Conservation (phyloP, 192 early-diverging fungal genomes). For the Linnemannia exigua region DNA sequence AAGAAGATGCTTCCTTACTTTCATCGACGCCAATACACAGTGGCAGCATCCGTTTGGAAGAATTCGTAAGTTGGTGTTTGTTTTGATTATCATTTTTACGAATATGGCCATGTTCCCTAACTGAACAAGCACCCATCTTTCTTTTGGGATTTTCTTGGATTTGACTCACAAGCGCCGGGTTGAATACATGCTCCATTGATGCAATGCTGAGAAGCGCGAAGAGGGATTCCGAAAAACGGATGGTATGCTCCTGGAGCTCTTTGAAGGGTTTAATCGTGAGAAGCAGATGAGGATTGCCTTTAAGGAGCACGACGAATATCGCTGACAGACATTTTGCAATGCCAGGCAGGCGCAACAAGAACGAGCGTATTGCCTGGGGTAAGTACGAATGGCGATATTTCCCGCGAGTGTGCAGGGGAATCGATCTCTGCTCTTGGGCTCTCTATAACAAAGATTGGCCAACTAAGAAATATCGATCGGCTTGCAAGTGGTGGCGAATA, state of each 20-base stretch:
- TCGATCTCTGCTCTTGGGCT: conserved; percentile 31
- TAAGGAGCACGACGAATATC: conserved; percentile 4
- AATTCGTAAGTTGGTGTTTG: conserved; percentile 7
- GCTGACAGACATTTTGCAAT: neutral
- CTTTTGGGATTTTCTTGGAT: conserved; percentile 13
- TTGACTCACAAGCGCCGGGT: conserved; percentile 9
- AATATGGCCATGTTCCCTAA: too few species aligned
- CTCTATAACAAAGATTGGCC: neutral
- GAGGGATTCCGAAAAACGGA: conserved; percentile 20
- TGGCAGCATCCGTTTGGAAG: conserved; percentile 27
- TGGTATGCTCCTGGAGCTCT: conserved; percentile 21
- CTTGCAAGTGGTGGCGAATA: conserved; percentile 20
- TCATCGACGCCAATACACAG: conserved; percentile 21
- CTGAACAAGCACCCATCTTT: too few species aligned
- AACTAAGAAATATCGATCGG: conserved; percentile 31
- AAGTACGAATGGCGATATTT: conserved; percentile 11
- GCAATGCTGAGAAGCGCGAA: conserved; percentile 23
- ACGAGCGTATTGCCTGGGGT: neutral
- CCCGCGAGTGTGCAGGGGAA: conserved; percentile 17
- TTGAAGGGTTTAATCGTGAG: neutral
- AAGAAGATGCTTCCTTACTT: conserved; percentile 19
- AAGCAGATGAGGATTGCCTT: neutral
- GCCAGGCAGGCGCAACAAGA: neutral
- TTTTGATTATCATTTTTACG: too few species aligned
- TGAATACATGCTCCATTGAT: conserved; percentile 37